Evolutionary conservation across 257 asterid species (phyloP), one percentile per base, ranked within the genome.

Genomic region (Perilla frutescens): DNA sequence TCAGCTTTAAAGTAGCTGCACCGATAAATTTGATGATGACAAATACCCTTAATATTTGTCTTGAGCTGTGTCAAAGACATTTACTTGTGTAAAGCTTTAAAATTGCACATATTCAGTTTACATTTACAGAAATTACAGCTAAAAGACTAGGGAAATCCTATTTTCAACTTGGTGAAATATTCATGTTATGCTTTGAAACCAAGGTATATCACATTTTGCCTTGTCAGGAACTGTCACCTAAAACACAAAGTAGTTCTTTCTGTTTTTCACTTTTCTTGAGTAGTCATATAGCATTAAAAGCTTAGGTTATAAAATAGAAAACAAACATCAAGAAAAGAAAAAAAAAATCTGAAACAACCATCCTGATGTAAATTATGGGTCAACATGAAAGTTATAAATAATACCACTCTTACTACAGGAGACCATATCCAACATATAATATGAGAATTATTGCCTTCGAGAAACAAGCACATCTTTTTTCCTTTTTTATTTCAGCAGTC

Each of bases 291-390:
- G 56, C 8, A 50, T 3, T 13, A 13, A 50, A 4, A 50, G 56
- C 7, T 50, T 3, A 48, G 7, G 1, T 5, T 13, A 43, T 11
- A 50, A 4, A 11, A 31, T 9, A 64, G 37, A 65, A 63, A 53
- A 9, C 45, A 15, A 50, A 37, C 47, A 62, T 63, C 32, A 65
- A n/a, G 31, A 20, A 15, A 59, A 40, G 20, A 12, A 40, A 20
- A 15, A 59, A 40, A 37, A 12, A 40, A 61, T 40, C 49, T 29
- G 12, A 62, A 63, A 39, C 64, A 40, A 29, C 37, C 31, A 4
- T 64, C 48, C 48, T 20, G 56, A 64, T n/a, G 53, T 43, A 14
- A 9, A 44, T 36, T 55, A 44, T 74, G 67, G 66, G 15, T 15
- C 61, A 11, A 54, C 0, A 41, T 6, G 66, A 32, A n/a, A 48